Evolutionary conservation across 2,329 filamentous ascomycete species (phyloP).

Genomic region (Xylariomycetidae sp.): DNA sequence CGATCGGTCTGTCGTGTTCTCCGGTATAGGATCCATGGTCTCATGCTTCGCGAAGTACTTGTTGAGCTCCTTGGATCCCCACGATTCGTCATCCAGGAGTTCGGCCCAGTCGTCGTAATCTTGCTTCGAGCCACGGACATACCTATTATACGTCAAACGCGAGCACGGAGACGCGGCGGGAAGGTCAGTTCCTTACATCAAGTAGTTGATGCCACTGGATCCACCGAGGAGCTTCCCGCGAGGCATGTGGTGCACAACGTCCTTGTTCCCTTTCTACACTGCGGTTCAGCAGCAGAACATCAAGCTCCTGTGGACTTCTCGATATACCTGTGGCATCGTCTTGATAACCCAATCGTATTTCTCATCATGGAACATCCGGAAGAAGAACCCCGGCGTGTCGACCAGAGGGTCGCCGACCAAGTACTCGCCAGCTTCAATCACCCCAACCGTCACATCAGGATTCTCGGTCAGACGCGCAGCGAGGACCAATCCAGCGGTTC

Average conservation of each 20-base stretch:
- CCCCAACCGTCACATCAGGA: constrained; percentile 1
- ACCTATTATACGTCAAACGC: neutral
- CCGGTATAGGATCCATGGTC: constrained; percentile 2
- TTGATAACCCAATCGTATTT: constrained; percentile 5
- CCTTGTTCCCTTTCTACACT: constrained; percentile 3
- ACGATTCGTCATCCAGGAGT: constrained; percentile 1
- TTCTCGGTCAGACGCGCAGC: constrained; percentile 2
- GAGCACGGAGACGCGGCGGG: neutral
- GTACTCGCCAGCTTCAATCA: constrained; percentile 2
- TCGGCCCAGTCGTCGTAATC: constrained; percentile 17
- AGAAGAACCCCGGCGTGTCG: neutral
- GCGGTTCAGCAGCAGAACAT: neutral
- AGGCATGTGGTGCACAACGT: constrained; percentile 1
- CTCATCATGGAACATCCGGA: constrained; percentile 2
- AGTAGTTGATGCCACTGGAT: constrained; percentile 3
- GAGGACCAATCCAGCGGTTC: constrained; percentile 3
- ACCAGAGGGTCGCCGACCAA: constrained; percentile 1
- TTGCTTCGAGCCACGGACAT: constrained; percentile 4
- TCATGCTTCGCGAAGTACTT: constrained; percentile 4
- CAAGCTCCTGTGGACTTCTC: neutral
- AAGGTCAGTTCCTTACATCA: constrained; percentile 1
- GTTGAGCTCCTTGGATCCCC: constrained; percentile 1
- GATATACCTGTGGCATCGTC: constrained; percentile 1
- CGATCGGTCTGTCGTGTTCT: constrained; percentile 1
- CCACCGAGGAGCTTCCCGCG: constrained; percentile 2